These are phyloP conservation scores for Wickerhamomyces sp. DNA, from an alignment of 1,139 yeast genomes.

Conservation along the genomic window DNA sequence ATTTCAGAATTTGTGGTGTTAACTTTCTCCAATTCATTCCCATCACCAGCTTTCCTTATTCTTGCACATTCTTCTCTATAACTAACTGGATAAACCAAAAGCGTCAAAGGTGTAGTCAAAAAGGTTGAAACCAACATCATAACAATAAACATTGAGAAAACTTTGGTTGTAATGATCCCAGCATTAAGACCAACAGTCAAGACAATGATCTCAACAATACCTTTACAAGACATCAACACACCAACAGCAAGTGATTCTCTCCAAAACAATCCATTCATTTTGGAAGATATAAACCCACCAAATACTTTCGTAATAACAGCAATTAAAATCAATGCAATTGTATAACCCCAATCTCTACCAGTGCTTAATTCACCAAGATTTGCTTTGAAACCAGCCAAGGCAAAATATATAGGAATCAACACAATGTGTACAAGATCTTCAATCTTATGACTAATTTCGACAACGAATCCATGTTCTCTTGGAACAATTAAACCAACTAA, in stretches of 20 bases:
- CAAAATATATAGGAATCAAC: slow-evolving; percentile 72
- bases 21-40: slow-evolving; percentile 18
- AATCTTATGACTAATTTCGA: slow-evolving; percentile 63
- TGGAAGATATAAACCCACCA: slow-evolving; percentile 66
- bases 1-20: slow-evolving; percentile 8
- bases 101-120: slow-evolving; percentile 67
- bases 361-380: slow-evolving; percentile 56
- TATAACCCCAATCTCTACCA: slow-evolving; percentile 76
- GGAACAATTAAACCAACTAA: slow-evolving; percentile 76
- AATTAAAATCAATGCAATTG: slow-evolving; percentile 56
- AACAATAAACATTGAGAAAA: slow-evolving; percentile 74
- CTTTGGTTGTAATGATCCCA: slow-evolving; percentile 54
- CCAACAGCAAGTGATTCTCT: slow-evolving; percentile 74
- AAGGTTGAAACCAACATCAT: slow-evolving; percentile 78
- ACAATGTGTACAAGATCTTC: slow-evolving; percentile 71
- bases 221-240: slow-evolving; percentile 83
- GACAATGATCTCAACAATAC: slow-evolving; percentile 79
- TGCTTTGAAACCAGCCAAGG: slow-evolving; percentile 69
- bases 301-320: slow-evolving; percentile 63
- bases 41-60: slow-evolving; percentile 35
- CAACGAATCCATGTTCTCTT: slow-evolving; percentile 67
- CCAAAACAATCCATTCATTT: slow-evolving; percentile 56
- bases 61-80: slow-evolving; percentile 49
- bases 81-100: slow-evolving; percentile 51
- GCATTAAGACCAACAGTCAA: slow-evolving; percentile 70